Evolutionary conservation across 306 rosid genomes (phyloP), one percentile per base, ranked within the genome.

Genomic region (Oxytropis ochrocephala): DNA sequence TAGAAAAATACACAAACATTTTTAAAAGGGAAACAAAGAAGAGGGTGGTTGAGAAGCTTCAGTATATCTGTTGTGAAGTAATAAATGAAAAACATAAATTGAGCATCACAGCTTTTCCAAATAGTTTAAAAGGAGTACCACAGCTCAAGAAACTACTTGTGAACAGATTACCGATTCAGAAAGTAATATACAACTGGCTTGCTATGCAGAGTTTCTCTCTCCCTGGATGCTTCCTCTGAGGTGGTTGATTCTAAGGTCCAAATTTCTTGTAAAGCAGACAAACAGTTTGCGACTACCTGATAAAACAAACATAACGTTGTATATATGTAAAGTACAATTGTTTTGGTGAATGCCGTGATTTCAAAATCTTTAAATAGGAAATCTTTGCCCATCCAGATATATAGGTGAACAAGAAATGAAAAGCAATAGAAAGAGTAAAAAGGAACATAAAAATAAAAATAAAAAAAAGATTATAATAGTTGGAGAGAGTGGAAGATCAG

Each of bases 261-360:
- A 81, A 95, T 95, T 85, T 95, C 99, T 95, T 95, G 96, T 33
- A 95, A 78, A 75, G 95, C 86, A 70, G 96, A 85, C 81, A 95
- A 72, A 82, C 99, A 95, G 80, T 95, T 95, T 77, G 99, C 95
- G 42, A 95, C 95, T 32, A 95, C 96, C 99, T 95, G 86, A 66
- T 44, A 52, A 75, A 68, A 65, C 76, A 71, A 14, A 5, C 47
- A 75, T 3, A 36, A 78, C 24, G 57, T 64, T 29, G 18, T 24
- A 19, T 51, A 59, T 64, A 47, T 12, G 32, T 47, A n/a, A 33
- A 30, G 13, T 51, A 67, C 51, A 67, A 73, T 32, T 54, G 47
- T 33, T 44, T 56, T 54, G 65, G 39, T 41, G 56, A 82, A 30
- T 63, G 44, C 13, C 51, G 14, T 29, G 30, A 47, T 33, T 42